phyloP scores from a whole-genome alignment of 2,329 filamentous ascomycete species.

The Cryphonectria japonica region DNA sequence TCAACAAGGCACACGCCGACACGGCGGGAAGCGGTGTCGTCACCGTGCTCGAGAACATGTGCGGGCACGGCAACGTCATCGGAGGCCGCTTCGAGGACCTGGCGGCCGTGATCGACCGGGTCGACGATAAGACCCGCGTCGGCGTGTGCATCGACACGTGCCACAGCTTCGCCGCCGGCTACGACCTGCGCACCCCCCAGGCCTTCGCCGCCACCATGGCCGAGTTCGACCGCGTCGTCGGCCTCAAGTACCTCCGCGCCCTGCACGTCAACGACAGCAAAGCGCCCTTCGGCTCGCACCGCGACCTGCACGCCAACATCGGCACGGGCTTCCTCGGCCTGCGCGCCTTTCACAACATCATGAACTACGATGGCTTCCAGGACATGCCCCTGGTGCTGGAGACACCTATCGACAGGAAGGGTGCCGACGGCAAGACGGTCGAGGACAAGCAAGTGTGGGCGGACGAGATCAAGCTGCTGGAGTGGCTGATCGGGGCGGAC shows the following conservation, averaged over 20 bases:
- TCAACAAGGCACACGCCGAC: slow-evolving; percentile 80
- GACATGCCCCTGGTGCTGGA: slow-evolving; percentile 90
- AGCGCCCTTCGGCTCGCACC: slow-evolving; percentile 77
- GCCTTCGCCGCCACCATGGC: slow-evolving; percentile 74
- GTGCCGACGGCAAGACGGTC: slow-evolving; percentile 65
- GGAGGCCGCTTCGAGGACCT: slow-evolving; percentile 87
- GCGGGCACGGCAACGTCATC: slow-evolving; percentile 83
- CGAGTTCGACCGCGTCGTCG: slow-evolving; percentile 78
- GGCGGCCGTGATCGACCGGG: slow-evolving; percentile 76
- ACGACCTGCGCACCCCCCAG: slow-evolving; percentile 79
- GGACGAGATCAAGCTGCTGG: slow-evolving; percentile 90
- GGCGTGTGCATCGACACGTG: slow-evolving; percentile 97
- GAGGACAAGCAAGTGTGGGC: slow-evolving; percentile 90
- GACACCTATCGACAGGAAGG: slow-evolving; percentile 83
- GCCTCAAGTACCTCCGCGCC: slow-evolving; percentile 77
- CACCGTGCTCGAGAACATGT: slow-evolving; percentile 95
- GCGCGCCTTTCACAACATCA: slow-evolving; percentile 84
- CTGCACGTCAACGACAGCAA: slow-evolving; percentile 97
- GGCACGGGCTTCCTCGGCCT: slow-evolving; percentile 92
- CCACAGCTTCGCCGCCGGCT: slow-evolving; percentile 92
- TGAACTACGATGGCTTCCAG: slow-evolving; percentile 79
- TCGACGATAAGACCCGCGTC: slow-evolving; percentile 81
- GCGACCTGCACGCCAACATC: slow-evolving; percentile 95
- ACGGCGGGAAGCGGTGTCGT: slow-evolving; percentile 68
- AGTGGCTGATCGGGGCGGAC: slow-evolving; percentile 85